Conservation (phyloP, 2,329 filamentous ascomycete genomes). For the Xylariales sp. region DNA sequence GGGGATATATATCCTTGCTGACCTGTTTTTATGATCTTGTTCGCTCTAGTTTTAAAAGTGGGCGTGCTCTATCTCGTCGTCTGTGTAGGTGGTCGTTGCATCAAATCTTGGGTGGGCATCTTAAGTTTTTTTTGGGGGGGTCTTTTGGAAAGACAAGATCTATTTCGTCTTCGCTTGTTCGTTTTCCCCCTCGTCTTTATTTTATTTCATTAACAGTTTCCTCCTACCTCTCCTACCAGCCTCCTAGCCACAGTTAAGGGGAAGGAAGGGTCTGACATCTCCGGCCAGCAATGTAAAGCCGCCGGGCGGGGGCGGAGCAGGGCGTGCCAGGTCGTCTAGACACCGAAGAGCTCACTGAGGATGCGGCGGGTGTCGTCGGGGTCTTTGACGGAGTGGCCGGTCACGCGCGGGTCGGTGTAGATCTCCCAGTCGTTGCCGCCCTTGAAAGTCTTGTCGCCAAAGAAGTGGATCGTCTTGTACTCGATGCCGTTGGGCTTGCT, state of each 20-base stretch:
- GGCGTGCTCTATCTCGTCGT: slow-evolving; percentile 1
- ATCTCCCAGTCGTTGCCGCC: slow-evolving; percentile 98
- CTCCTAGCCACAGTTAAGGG: not conserved
- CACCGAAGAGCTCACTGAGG: slow-evolving; percentile 82
- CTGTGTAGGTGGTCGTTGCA: not conserved
- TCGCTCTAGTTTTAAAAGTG: not conserved
- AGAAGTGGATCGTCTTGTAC: slow-evolving; percentile 95
- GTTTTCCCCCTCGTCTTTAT: not conserved
- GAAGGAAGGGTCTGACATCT: too few species aligned
- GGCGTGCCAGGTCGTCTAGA: slow-evolving; percentile 55
- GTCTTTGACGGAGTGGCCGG: slow-evolving; percentile 83
- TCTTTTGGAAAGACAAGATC: too few species aligned
- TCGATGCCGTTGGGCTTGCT: slow-evolving; percentile 74
- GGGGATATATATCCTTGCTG: not conserved
- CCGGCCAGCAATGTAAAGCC: too few species aligned
- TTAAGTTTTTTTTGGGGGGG: not conserved
- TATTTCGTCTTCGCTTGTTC: not conserved
- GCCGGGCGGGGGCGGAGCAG: too few species aligned
- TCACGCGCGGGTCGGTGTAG: slow-evolving; percentile 81
- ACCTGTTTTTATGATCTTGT: not conserved
- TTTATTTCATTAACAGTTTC: too few species aligned
- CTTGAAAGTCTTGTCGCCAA: slow-evolving; percentile 92
- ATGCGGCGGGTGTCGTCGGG: slow-evolving; percentile 85
- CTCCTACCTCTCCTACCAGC: not conserved
- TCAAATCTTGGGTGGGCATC: slow-evolving; percentile 1